Percentiles rank a stretch among this genome's conserved stretches.
These are phyloP conservation scores for Leptodermis oblonga DNA, from an alignment of 257 asterid species.

Conservation along the genomic window DNA sequence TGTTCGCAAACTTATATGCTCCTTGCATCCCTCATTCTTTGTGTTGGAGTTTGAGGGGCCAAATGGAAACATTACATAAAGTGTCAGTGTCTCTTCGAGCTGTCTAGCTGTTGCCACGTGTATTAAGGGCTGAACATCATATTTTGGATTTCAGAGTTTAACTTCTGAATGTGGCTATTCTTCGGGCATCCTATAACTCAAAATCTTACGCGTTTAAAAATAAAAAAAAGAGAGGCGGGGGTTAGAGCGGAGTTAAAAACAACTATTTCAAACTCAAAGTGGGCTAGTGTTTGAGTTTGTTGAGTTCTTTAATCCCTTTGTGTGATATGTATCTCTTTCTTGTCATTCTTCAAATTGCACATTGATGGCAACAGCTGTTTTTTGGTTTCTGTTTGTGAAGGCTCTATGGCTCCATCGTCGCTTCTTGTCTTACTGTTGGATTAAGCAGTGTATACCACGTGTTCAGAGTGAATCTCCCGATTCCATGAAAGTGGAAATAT, in stretches of 20 bases:
- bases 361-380: neutral
- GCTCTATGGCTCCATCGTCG: constrained; percentile 98
- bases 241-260: no score
- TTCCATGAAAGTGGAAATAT: constrained; percentile 25
- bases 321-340: neutral
- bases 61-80: neutral
- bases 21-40: neutral
- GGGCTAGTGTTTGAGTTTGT: neutral
- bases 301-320: neutral
- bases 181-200: neutral
- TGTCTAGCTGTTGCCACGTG: constrained; percentile 2
- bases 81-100: neutral
- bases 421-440: constrained; percentile 70
- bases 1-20: neutral
- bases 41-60: neutral
- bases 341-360: neutral
- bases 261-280: neutral
- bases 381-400: constrained; percentile 30
- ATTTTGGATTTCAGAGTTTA: neutral
- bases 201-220: neutral
- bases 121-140: neutral
- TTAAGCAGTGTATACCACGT: constrained; percentile 38
- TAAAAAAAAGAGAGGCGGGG: neutral
- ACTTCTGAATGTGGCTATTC: neutral
- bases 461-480: constrained; percentile 13